A percentile compares a stretch with the other conserved stretches of the same genome.
Evolutionary conservation across 129 eudicot genomes (phyloP).

Genomic region (Kitagawia praeruptora): DNA sequence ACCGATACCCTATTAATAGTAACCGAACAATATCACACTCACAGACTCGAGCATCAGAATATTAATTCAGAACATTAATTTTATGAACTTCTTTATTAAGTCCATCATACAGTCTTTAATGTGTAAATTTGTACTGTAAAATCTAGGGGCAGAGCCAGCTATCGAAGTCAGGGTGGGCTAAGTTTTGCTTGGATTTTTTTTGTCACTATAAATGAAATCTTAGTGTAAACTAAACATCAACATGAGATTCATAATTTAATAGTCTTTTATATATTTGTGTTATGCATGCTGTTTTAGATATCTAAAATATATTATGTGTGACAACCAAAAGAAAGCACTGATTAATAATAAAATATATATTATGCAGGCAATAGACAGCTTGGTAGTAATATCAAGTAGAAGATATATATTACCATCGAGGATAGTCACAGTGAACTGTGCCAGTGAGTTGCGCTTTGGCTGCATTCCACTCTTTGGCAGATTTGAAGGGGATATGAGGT

Average conservation of each 20-base stretch:
- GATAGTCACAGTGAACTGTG: slow-evolving; percentile 97
- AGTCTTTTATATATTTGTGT: too few relatives aligned
- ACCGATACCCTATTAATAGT: neutral
- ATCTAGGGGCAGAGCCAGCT: neutral
- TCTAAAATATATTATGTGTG: too few relatives aligned
- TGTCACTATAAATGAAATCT: too few relatives aligned
- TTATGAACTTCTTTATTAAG: neutral
- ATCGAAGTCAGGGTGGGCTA: too few relatives aligned
- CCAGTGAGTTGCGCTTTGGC: slow-evolving; percentile 96
- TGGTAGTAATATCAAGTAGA: neutral
- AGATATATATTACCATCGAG: slow-evolving; percentile 49
- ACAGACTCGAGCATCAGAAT: neutral
- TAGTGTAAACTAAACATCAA: too few relatives aligned
- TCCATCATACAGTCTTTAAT: neutral
- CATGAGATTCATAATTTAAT: too few relatives aligned
- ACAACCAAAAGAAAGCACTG: too few relatives aligned
- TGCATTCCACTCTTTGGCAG: slow-evolving; percentile 86
- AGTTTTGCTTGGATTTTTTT: too few relatives aligned
- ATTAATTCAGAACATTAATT: neutral
- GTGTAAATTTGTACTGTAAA: neutral
- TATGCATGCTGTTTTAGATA: too few relatives aligned
- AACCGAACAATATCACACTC: too few relatives aligned
- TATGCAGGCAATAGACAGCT: neutral
- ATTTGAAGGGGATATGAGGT: slow-evolving; percentile 90
- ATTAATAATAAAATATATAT: neutral